These are phyloP conservation scores for Aspergillus wentii DNA, from an alignment of 495 filamentous ascomycete species.

Conservation along the genomic window DNA sequence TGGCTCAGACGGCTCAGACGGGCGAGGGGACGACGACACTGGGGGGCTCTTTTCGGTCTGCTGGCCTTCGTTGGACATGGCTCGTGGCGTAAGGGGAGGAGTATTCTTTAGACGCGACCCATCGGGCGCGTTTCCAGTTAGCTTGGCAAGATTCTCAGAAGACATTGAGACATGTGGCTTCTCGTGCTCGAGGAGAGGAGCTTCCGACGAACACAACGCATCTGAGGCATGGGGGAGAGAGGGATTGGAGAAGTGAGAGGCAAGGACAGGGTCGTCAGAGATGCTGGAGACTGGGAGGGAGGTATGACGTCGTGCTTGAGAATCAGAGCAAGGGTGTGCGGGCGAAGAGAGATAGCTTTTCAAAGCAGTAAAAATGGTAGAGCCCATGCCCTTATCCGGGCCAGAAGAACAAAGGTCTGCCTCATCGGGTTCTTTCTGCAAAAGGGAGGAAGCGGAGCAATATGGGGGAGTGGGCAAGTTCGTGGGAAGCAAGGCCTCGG, in stretches of 20 bases:
- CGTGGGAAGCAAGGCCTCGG: conserved; percentile 23
- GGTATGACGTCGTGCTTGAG: conserved; percentile 46
- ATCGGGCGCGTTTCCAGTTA: conserved; percentile 70
- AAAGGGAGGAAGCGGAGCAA: conserved; percentile 33
- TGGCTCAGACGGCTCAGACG: conserved; percentile 13
- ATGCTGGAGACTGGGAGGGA: conserved; percentile 59
- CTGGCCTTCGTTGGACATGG: conserved; percentile 63
- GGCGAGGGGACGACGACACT: conserved; percentile 23
- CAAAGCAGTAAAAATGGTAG: conserved; percentile 34
- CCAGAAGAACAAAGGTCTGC: conserved; percentile 26
- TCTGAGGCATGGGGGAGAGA: conserved; percentile 51
- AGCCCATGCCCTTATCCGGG: conserved; percentile 31
- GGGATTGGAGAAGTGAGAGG: conserved; percentile 73
- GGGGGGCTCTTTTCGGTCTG: conserved; percentile 27
- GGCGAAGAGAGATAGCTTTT: conserved; percentile 39
- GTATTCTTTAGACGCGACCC: conserved; percentile 74
- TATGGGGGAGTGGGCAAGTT: conserved; percentile 40
- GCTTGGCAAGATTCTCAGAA: conserved; percentile 74
- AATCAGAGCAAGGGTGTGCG: conserved; percentile 22
- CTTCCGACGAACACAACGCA: conserved; percentile 50
- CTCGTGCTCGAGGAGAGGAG: conserved; percentile 47
- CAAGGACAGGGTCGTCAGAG: conserved; percentile 63
- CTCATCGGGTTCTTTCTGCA: conserved; percentile 39
- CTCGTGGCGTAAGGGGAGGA: conserved; percentile 79
- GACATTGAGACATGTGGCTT: conserved; percentile 46